A percentile compares a stretch with the other conserved stretches of the same genome.
These are phyloP conservation scores for Dipteronia dyeriana DNA, from an alignment of 345 rosid genomes.

Conservation along the genomic window DNA sequence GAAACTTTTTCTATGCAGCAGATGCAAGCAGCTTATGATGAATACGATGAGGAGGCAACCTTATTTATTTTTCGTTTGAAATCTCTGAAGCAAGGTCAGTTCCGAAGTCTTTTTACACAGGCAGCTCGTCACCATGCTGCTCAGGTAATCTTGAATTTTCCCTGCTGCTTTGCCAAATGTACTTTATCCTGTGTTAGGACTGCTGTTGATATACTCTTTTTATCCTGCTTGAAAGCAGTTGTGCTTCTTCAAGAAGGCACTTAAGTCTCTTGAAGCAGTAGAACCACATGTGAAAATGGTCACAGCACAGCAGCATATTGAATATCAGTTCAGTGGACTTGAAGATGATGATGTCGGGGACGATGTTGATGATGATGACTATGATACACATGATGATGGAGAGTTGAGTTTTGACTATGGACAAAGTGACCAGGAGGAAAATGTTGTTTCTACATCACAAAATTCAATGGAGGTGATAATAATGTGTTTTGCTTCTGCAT, in stretches of 20 bases:
- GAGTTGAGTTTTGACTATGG: conserved; percentile 83
- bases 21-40: conserved; percentile 73
- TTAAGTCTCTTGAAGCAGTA: conserved; percentile 75
- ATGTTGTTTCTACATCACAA: conserved; percentile 41
- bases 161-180: conserved; percentile 3
- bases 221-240: conserved; percentile 51
- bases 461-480: conserved; percentile 65
- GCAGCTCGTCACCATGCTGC: conserved; percentile 99
- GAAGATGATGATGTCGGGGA: conserved; percentile 64
- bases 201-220: conserved; percentile 10
- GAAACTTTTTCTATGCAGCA: conserved; percentile 66
- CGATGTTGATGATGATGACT: conserved; percentile 46
- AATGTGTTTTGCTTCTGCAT: conserved; percentile 9
- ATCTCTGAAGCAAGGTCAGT: conserved; percentile 94
- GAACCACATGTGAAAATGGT: conserved; percentile 76
- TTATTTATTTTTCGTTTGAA: conserved; percentile 85
- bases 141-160: conserved; percentile 63
- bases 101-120: conserved; percentile 94
- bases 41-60: conserved; percentile 86
- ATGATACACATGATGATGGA: conserved; percentile 60
- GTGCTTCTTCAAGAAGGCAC: conserved; percentile 80
- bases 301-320: conserved; percentile 76
- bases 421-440: conserved; percentile 49
- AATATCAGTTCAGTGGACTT: conserved; percentile 79
- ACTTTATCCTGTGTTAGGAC: background rate